These are phyloP conservation scores for Pisolithus albus DNA, from an alignment of 768 basidiomycete species.

Conservation along the genomic window DNA sequence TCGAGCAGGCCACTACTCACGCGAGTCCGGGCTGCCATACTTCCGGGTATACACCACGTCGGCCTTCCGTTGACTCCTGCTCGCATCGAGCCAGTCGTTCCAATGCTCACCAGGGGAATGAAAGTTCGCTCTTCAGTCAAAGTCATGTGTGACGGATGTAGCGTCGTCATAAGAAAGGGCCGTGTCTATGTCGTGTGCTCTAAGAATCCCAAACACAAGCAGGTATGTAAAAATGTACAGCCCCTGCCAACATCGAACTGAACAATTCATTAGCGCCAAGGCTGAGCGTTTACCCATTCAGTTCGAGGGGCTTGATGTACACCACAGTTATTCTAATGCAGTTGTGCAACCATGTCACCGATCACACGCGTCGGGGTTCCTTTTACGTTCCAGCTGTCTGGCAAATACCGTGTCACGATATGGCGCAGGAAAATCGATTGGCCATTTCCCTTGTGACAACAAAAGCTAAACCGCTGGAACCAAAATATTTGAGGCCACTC, in stretches of 20 bases:
- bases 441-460: too few species aligned
- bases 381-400: too few species aligned
- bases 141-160: conserved; percentile 91
- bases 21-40: conserved; percentile 40
- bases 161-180: conserved; percentile 81
- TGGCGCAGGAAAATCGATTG: too few species aligned
- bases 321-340: too few species aligned
- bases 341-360: too few species aligned
- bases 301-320: background rate
- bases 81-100: conserved; percentile 15
- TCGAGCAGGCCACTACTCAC: conserved; percentile 56
- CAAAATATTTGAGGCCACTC: background rate
- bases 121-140: conserved; percentile 96
- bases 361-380: too few species aligned
- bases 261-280: conserved; percentile 50
- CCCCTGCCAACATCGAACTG: conserved; percentile 6
- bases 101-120: conserved; percentile 66
- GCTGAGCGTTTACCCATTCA: conserved; percentile 29
- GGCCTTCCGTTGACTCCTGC: conserved; percentile 19
- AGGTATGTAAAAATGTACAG: conserved; percentile 44
- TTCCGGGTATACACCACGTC: conserved; percentile 27
- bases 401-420: too few species aligned
- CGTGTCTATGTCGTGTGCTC: conserved; percentile 88
- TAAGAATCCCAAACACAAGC: conserved; percentile 95
- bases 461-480: too few species aligned